Evolutionary conservation across 352 stramenopile species (phyloP), one percentile per base, ranked within the genome.

Genomic region (Phytophthora pseudosyringae): DNA sequence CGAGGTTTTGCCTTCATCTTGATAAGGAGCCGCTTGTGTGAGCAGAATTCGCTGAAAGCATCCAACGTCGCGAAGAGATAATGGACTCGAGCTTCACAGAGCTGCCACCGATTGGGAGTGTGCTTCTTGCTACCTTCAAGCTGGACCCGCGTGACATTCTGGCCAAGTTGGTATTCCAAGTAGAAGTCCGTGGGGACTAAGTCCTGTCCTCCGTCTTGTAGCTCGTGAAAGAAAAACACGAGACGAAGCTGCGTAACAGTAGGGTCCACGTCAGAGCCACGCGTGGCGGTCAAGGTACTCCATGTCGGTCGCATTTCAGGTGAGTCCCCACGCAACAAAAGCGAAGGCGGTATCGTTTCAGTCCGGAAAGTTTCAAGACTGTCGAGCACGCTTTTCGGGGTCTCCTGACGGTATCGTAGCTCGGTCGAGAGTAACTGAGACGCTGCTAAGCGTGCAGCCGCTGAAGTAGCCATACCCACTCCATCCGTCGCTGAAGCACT

Each of bases 171-270:
- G 44, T 95, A 95, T 40, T 92, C 84, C 29, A 93, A 69, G 47
- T 82, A 90, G 25, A 91, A 95, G 16, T 93, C 81, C 0, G 80
- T 83, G 1, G 84, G 76, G 5, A 67, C 63, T 32, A 91, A 61
- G 1, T 81, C 47, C 0, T 76, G 78, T 0, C 83, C 81, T 31
- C 71, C 84, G 47, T 95, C 86, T 48, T 95, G 86, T 3, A 95
- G 61, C 51, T 95, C 86, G 46, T 95, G 84, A 51, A 95, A 95
- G 68, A 95, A 91, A 44, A 95, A 86, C 28, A 86, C 73, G 12
- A 95, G 46, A 1, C 84, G 81, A 32, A 95, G 61, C 35, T 93
- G 81, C 0, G 80, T 63, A 33, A 73, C 81, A 10, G 76, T 93
- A n/a, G 84, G 86, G n/a, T 95, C 86, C 6, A 95, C 70, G 16